Evolutionary conservation across 2,329 filamentous ascomycete species (phyloP), one percentile per base, ranked within the genome.

Genomic region (Trichophyton schoenleinii): DNA sequence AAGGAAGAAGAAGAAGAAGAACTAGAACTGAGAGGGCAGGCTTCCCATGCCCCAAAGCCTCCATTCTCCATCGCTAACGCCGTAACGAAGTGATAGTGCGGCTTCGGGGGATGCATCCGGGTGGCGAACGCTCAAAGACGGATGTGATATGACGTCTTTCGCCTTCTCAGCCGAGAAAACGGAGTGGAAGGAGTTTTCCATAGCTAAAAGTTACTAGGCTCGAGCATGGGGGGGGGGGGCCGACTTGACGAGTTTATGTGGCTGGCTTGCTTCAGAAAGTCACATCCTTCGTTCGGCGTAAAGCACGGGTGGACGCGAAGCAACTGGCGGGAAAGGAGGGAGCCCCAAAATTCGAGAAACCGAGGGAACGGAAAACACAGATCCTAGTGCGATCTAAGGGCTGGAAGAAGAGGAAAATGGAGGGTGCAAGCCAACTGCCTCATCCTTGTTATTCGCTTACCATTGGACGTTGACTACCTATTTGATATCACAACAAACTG

Each of bases 51-150:
- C 49, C 22, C 13, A 36, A 36, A 55, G 49, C 25, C 49, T 18
- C 49, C 49, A 4, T 48, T 48, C 20, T 20, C 49, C 49, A 55
- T 55, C 31, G n/a, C 18, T 28, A 36, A 55, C 28, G 5, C 13
- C 28, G 49, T 20, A 55, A 36, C 22, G n/a, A 55, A 55, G 25
- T 55, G 31, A 55, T 55, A 55, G 49, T 55, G 49, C 49, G 28
- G 25, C 46, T 28, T 49, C 49, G 49, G 49, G 49, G 49, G 31
- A 36, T 3, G 28, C 49, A 55, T 36, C 49, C 49, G 49, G 49
- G 49, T 55, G 49, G 49, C 49, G 34, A 55, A 55, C 49, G 49
- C 49, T 55, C 49, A 55, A 36, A 36, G 49, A 34, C 49, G 49
- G 49, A 36, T 28, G 28, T 34, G 46, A 38, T 20, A 55, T 55